Percentiles rank a stretch among this genome's conserved stretches.
Conservation (phyloP, 345 rosid species). For the Camelina sativa region DNA sequence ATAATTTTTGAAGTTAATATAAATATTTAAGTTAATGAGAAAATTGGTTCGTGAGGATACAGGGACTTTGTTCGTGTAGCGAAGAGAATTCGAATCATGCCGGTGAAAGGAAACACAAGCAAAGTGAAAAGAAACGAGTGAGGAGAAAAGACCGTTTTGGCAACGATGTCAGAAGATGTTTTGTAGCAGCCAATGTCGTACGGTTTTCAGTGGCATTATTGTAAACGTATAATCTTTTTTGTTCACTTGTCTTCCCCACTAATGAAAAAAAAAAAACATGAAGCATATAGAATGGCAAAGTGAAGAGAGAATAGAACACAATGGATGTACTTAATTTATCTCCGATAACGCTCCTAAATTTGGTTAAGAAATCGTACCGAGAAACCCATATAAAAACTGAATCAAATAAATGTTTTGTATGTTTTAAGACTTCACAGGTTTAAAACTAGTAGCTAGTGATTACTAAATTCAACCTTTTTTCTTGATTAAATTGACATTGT, state of each 20-base stretch:
- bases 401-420: background rate
- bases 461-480: background rate
- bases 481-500: background rate
- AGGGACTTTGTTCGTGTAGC: slow-evolving; percentile 96
- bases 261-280: background rate
- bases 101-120: slow-evolving; percentile 67
- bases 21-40: slow-evolving; percentile 30
- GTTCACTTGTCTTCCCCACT: too few species aligned
- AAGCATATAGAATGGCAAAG: background rate
- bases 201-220: slow-evolving; percentile 20
- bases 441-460: background rate
- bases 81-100: slow-evolving; percentile 84
- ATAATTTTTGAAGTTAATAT: background rate
- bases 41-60: slow-evolving; percentile 26
- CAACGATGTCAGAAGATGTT: slow-evolving; percentile 39
- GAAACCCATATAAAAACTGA: background rate
- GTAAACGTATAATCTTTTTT: slow-evolving; percentile 32
- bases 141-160: slow-evolving; percentile 25
- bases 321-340: background rate
- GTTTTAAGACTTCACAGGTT: background rate
- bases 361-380: background rate
- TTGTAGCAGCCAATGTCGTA: slow-evolving; percentile 21
- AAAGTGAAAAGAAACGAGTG: slow-evolving; percentile 48
- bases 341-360: background rate
- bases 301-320: background rate